Evolutionary conservation across 352 stramenopile species (phyloP).

Genomic region (Globisporangium ultimum): DNA sequence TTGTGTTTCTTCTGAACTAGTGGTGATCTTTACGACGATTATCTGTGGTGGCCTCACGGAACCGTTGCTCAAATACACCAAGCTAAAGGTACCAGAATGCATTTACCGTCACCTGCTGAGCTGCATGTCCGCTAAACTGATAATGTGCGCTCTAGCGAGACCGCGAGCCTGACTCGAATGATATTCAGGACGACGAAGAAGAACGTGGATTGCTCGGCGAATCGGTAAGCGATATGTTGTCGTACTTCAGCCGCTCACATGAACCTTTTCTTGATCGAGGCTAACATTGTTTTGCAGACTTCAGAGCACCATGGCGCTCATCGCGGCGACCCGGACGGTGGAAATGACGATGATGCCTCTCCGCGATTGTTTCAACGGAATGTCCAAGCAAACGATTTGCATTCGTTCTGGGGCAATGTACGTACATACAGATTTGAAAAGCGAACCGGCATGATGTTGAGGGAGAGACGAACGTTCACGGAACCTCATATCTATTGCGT

Average conservation of each 20-base stretch:
- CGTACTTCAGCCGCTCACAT: background rate
- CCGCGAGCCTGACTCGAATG: conserved; percentile 6
- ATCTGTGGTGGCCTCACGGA: conserved; percentile 92
- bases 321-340: conserved; percentile 20
- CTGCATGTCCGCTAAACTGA: background rate
- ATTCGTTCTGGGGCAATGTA: conserved; percentile 71
- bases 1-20: conserved; percentile 16
- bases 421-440: background rate
- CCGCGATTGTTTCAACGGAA: conserved; percentile 22
- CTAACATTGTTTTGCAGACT: conserved; percentile 7
- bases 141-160: conserved; percentile 2
- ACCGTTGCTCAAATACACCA: conserved; percentile 79
- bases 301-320: conserved; percentile 35
- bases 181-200: conserved; percentile 25
- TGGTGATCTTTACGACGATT: conserved; percentile 97
- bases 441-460: too few relatives aligned
- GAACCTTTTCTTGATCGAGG: background rate
- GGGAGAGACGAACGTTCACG: too few relatives aligned
- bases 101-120: too few relatives aligned
- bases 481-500: background rate
- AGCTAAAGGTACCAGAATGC: conserved; percentile 47
- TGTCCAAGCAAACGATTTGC: conserved; percentile 28
- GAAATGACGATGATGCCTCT: conserved; percentile 6
- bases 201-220: conserved; percentile 39
- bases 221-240: conserved; percentile 15